Evolutionary conservation across 345 rosid genomes (phyloP), one percentile per base, ranked within the genome.

Genomic region (Citrus australasica): DNA sequence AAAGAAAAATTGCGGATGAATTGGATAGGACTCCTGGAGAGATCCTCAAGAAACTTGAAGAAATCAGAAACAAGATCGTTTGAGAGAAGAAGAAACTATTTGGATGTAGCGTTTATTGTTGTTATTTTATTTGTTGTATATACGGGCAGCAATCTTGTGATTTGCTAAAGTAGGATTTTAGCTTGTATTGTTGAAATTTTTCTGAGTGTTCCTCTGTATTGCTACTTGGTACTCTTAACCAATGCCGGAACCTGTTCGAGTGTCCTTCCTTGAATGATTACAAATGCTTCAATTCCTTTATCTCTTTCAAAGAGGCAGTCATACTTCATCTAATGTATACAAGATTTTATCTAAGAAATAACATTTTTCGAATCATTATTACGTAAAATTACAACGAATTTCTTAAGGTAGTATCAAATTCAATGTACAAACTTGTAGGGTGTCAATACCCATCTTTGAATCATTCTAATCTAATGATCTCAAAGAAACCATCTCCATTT

Each of bases 21-120:
- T 75, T 94, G 90, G 99, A 96, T 77, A 91, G 98, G 79, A 94
- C 95, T 55, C 98, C 99, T 28, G 95, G 93, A 1, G 99, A 96
- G 91, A 96, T 96, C 67, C 84, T 96, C 79, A 96, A 96, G 93
- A 96, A 92, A 92, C 97, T 96, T 17, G 98, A 96, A 84, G 99
- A 94, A 82, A 87, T 83, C 58, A 86, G 98, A 79, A 96, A 96
- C 63, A 96, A 90, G 85, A 94, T 94, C 19, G 85, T 96, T 35
- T 92, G 71, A 87, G 68, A 73, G 22, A 76, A 33, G 40, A 40
- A 33, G 53, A 51, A 77, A 38, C 55, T 14, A 65, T 42, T 21
- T 59, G 37, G 75, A 69, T 77, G 71, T 77, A 28, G 61, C 33
- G 68, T 22, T 25, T 69, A 37, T 30, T 59, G 38, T n/a, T 24